Base-by-base conservation (phyloP, 208 protist species). In the Tritrichomonas musculus region DNA sequence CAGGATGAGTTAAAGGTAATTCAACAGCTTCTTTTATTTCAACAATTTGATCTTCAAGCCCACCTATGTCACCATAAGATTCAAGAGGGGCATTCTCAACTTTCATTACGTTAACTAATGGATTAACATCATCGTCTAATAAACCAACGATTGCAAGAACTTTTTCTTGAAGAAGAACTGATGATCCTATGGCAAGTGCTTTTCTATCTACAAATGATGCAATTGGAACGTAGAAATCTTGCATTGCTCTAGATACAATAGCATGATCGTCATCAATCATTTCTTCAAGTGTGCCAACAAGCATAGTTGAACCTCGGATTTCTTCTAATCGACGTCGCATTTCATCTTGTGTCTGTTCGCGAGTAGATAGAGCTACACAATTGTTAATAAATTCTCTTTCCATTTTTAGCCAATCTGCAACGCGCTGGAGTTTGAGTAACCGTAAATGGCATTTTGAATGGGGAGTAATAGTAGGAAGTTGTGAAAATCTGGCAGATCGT, bases 191-290 rank as follows among this genome's bases (percentile, higher is more conserved):
- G 14, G n/a, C 30, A 44, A 93, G 92, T 13, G 44, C 96, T 93
- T 99, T 98, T 96, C 99, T 99, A 95, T 99, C 99, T 13, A 99
- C 99, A 94, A 99, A 99, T 27, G 97, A 99, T 94, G 99, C 96
- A 82, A 99, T 98, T 64, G 96, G 96, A 8, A 99, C 99, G 95
- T 99, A 99, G 95, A 99, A 99, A 96, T 99, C 98, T 50, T 97
- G 97, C 0, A 97, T 95, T 5, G 96, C 95, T 17, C 97, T 97
- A 22, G 96, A 97, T 0, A 99, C 98, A 92, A 99, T 99, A 44
- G 97, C 98, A 95, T 99, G 99, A 92, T 99, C 98, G 94, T 99
- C 99, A 95, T 99, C 98, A 93, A 99, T 98, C 49, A 99, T 99
- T 96, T 99, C 99, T 96, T 99, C 98, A 0, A 99, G 96, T 44